Evolutionary conservation across 148 eudicot genomes (phyloP).

Genomic region (Fagopyrum esculentum): DNA sequence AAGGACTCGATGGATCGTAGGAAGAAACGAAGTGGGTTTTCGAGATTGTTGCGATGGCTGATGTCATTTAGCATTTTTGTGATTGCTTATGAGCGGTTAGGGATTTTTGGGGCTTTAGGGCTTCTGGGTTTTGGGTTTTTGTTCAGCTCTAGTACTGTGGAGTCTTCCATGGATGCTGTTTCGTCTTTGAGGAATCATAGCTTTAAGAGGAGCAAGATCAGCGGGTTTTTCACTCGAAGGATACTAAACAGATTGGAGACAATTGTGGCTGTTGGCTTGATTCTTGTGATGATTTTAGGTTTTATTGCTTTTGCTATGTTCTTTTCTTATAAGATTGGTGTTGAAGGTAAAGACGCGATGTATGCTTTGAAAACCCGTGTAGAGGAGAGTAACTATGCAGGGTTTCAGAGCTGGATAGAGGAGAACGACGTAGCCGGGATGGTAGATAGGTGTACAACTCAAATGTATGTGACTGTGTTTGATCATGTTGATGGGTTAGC

Average conservation of each 20-base stretch:
- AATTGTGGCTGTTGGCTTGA: conserved; percentile 79
- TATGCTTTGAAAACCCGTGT: conserved; percentile 64
- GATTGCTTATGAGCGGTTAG: conserved; percentile 57
- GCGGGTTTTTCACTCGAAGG: conserved; percentile 57
- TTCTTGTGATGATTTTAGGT: conserved; percentile 68
- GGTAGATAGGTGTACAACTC: conserved; percentile 62
- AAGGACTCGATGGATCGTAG: conserved; percentile 17
- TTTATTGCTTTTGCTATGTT: conserved; percentile 53
- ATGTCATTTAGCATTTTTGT: conserved; percentile 68
- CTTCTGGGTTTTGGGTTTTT: conserved; percentile 51
- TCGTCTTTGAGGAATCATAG: conserved; percentile 59
- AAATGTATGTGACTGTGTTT: conserved; percentile 66
- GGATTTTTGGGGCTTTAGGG: conserved; percentile 47
- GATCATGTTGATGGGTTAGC: conserved; percentile 82
- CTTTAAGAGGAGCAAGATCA: conserved; percentile 40
- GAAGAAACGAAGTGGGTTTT: conserved; percentile 52
- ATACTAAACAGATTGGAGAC: conserved; percentile 63
- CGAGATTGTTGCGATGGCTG: conserved; percentile 54
- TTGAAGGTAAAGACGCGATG: conserved; percentile 85
- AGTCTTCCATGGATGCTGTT: conserved; percentile 58
- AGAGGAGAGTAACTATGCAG: conserved; percentile 76
- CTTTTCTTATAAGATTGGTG: conserved; percentile 86
- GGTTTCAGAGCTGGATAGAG: conserved; percentile 85
- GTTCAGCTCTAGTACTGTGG: conserved; percentile 48
- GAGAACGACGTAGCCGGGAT: conserved; percentile 88